Evolutionary conservation across 148 eudicot genomes (phyloP), one percentile per base, ranked within the genome.

Genomic region (Selenicereus undatus): DNA sequence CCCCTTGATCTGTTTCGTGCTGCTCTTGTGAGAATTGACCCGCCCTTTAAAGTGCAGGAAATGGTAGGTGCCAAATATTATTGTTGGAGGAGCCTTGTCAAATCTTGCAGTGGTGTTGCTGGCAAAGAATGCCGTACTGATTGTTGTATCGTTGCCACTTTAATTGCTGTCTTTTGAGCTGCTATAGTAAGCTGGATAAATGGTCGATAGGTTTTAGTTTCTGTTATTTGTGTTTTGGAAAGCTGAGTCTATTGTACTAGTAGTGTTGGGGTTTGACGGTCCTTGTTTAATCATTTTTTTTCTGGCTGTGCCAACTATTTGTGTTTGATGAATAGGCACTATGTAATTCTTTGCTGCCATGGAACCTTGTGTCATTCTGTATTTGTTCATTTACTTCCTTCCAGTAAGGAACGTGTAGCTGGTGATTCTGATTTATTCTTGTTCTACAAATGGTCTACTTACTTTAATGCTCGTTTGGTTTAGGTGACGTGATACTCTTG

Each of bases 401-500:
- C 29, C 50, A 7, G 1, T 74, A 2, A 56, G 14, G 66, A 32
- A 14, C 8, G 12, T 20, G 3, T 54, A 8, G 21, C 13, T 54
- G 32, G 78, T 26, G 17, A 29, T 20, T 78, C 69, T 22, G 62
- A 77, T 48, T 78, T 74, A 69, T 73, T 64, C 76, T 76, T 73
- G 82, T 42, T 39, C 18, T 54, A 16, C 22, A 54, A 18, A 54
- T 54, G 60, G 21, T 54, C 60, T 3, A 18, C 60, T 54, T 54
- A 54, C 13, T 14, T 54, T 54, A 14, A 26, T 81, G 36, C 58
- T 78, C 30, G 8, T 22, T 29, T 77, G 79, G 75, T 84, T 35
- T 77, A 80, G 86, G 86, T 84, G 43, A 77, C 75, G 52, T 45
- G 74, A 32, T 45, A 12, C 35, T 71, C 22, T 81, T 17, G 13